These are phyloP conservation scores for Colletotrichum agaves DNA, from an alignment of 2,329 filamentous ascomycete genomes.

Conservation along the genomic window DNA sequence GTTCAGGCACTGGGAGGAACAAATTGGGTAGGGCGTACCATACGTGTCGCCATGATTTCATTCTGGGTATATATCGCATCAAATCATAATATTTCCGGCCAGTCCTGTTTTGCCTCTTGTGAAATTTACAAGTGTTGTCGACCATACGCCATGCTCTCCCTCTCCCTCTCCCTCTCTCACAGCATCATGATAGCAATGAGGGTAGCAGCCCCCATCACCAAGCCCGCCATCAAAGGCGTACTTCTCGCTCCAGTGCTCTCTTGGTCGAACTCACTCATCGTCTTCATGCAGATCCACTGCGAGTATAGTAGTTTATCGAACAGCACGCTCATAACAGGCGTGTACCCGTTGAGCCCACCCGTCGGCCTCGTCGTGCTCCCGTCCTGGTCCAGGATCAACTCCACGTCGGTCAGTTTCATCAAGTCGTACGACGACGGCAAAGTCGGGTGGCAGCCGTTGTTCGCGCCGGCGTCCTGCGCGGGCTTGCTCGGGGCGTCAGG, in stretches of 20 bases:
- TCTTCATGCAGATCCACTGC: conserved; percentile 38
- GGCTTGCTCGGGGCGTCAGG: conserved; percentile 21
- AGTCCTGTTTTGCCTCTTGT: conserved; percentile 34
- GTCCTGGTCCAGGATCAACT: conserved; percentile 27
- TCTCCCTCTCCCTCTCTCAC: neutral
- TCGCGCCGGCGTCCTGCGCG: neutral
- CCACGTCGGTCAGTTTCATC: conserved; percentile 32
- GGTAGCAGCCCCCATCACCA: conserved; percentile 6
- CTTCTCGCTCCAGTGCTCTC: conserved; percentile 11
- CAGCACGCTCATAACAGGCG: conserved; percentile 35
- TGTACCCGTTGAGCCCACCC: conserved; percentile 33
- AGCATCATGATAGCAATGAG: conserved; percentile 21
- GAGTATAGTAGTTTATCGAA: conserved; percentile 34
- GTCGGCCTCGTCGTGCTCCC: conserved; percentile 18
- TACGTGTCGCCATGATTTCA: conserved; percentile 20
- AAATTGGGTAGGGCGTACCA: conserved; percentile 7
- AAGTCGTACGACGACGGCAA: conserved; percentile 25
- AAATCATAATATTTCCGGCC: conserved; percentile 26
- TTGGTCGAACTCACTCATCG: conserved; percentile 30
- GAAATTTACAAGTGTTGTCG: neutral
- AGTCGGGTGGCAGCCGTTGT: conserved; percentile 28
- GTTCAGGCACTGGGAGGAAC: conserved; percentile 5
- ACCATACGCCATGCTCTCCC: neutral
- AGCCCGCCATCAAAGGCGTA: neutral
- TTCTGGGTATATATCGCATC: conserved; percentile 36